A percentile compares a stretch with the other conserved stretches of the same genome.
Conservation (phyloP, 2,329 filamentous ascomycete genomes). For the Claviceps citrina region DNA sequence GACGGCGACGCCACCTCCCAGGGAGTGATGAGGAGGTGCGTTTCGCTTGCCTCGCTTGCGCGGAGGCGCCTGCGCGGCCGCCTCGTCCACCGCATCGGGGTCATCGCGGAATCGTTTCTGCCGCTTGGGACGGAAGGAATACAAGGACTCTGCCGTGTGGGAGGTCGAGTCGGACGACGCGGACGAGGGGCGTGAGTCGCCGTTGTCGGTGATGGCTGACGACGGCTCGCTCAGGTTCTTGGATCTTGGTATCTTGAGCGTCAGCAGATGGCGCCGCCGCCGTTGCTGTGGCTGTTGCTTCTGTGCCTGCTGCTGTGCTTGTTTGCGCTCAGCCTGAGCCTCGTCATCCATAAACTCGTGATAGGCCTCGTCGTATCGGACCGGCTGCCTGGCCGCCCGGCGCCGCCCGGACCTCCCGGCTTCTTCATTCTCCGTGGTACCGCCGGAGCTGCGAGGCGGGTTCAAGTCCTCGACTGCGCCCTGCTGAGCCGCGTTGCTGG, state of each 20-base stretch:
- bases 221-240: constrained; percentile 25
- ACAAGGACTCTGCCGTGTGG: constrained; percentile 33
- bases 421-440: constrained; percentile 3
- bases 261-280: constrained; percentile 19
- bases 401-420: constrained; percentile 8
- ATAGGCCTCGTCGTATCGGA: constrained; percentile 6
- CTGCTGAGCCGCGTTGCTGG: constrained; percentile 12
- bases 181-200: constrained; percentile 35
- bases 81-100: constrained; percentile 26
- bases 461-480: constrained; percentile 13
- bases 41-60: constrained; percentile 23
- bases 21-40: constrained; percentile 7
- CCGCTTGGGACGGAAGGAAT: constrained; percentile 39
- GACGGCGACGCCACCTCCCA: background rate
- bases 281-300: constrained; percentile 2
- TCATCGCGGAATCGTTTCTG: constrained; percentile 38
- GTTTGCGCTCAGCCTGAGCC: constrained; percentile 13
- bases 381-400: constrained; percentile 5
- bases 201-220: constrained; percentile 23
- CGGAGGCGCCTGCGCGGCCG: constrained; percentile 20
- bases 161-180: constrained; percentile 36
- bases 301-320: background rate
- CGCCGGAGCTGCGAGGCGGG: constrained; percentile 7
- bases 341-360: constrained; percentile 8
- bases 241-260: constrained; percentile 25